Evolutionary conservation across 2,329 filamentous ascomycete species (phyloP).

Genomic region (Gaeumannomyces tritici): DNA sequence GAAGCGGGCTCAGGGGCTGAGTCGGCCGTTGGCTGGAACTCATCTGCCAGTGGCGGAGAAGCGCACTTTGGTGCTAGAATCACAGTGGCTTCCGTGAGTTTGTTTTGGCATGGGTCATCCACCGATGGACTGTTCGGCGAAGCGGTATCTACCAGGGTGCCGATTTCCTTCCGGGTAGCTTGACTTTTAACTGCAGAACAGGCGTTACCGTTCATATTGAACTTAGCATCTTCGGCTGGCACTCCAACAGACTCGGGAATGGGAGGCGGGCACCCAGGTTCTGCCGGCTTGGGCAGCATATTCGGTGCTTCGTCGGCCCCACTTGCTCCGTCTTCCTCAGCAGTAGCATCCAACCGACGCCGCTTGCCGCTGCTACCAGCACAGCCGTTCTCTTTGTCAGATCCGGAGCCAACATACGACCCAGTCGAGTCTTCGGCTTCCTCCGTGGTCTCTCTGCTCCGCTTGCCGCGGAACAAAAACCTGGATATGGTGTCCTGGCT

Average conservation of each 20-base stretch:
- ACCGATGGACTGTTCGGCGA: too few relatives aligned
- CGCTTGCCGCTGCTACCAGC: not conserved
- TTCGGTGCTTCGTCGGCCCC: not conserved
- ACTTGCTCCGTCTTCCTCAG: not conserved
- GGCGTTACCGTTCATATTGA: too few relatives aligned
- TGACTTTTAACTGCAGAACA: too few relatives aligned
- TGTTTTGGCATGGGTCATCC: too few relatives aligned
- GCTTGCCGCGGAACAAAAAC: conserved; percentile 28
- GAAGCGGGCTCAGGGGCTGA: too few relatives aligned
- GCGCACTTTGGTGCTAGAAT: too few relatives aligned
- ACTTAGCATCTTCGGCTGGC: not conserved
- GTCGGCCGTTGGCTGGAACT: too few relatives aligned
- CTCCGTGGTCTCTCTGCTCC: not conserved
- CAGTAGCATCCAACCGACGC: not conserved
- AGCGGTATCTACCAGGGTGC: too few relatives aligned
- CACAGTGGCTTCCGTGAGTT: too few relatives aligned
- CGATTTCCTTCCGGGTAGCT: too few relatives aligned
- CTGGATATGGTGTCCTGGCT: conserved; percentile 48
- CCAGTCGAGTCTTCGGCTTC: not conserved
- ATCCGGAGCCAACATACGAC: not conserved
- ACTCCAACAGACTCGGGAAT: not conserved
- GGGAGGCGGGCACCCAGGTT: not conserved
- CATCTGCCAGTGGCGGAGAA: too few relatives aligned
- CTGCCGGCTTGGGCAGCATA: not conserved
- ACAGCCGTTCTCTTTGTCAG: not conserved